Base-by-base conservation (phyloP, 116 monocot species). In the Trichopus zeylanicus region DNA sequence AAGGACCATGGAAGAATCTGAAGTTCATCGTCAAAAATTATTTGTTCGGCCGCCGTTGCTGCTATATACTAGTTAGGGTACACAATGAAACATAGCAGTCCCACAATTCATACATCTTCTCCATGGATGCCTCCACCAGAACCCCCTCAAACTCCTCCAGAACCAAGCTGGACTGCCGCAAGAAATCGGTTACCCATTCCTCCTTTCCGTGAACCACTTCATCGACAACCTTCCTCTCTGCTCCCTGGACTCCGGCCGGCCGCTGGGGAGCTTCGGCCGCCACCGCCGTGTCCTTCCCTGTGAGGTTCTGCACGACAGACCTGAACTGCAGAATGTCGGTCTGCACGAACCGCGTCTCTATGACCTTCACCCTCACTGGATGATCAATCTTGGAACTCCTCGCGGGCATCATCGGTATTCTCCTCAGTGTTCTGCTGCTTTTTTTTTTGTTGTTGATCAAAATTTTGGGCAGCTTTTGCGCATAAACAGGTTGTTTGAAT, bases 221-320 rank as follows among this genome's bases (percentile, higher is more conserved):
- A n/a, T n/a, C n/a, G n/a, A n/a, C n/a, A n/a, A n/a, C n/a, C n/a
- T n/a, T n/a, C n/a, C n/a, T n/a, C 21, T 49, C 19, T 0, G 1
- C 49, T 49, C 49, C 49, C 22, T 5, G 19, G 21, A 49, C 42
- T n/a, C 4, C 12, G 2, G 12, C 4, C 42, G 23, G 23, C 8
- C 49, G 19, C 4, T 22, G 3, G 21, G 49, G 49, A 4, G 42
- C n/a, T 2, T 42, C 42, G 13, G 19, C 49, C 0, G 49, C 49
- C 23, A 20, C 49, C 49, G 0, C 28, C 16, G 71, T 25, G 31
- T 69, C 64, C 59, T 75, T 75, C 12, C 75, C 75, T 16, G 75
- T 75, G 58, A 75, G 75, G 54, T 52, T 69, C 57, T 75, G 75
- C 31, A 75, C 75, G 0, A 69, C 75, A 7, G 68, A 53, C 58